phyloP scores from a whole-genome alignment of 768 basidiomycete genomes.

The Trametes coccinea region DNA sequence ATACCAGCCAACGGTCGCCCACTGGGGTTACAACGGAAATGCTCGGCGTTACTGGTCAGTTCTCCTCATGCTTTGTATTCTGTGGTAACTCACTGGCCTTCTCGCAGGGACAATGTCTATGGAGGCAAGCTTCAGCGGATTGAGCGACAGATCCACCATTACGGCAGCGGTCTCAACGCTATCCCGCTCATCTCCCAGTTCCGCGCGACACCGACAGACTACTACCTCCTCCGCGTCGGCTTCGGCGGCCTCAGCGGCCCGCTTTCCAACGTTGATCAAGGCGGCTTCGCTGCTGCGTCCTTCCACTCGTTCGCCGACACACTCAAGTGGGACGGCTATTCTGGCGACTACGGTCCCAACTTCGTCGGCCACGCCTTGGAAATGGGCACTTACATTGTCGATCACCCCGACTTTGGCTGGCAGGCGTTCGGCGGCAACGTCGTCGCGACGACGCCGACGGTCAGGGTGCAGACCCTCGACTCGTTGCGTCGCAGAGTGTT shows the following conservation, averaged over 20 bases:
- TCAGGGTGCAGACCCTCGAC: slow-evolving; percentile 48
- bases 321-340: slow-evolving; percentile 57
- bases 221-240: slow-evolving; percentile 52
- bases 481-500: slow-evolving; percentile 52
- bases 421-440: slow-evolving; percentile 58
- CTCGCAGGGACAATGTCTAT: slow-evolving; percentile 54
- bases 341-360: slow-evolving; percentile 61
- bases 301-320: slow-evolving; percentile 63
- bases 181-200: slow-evolving; percentile 54
- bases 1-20: slow-evolving; percentile 57
- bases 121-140: slow-evolving; percentile 55
- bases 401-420: slow-evolving; percentile 62
- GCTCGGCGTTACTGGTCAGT: slow-evolving; percentile 56
- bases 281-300: slow-evolving; percentile 58
- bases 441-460: slow-evolving; percentile 40
- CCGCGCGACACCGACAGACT: slow-evolving; percentile 46
- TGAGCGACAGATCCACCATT: slow-evolving; percentile 60
- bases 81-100: neutral
- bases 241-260: slow-evolving; percentile 55
- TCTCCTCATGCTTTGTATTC: neutral
- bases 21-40: slow-evolving; percentile 64
- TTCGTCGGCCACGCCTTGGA: slow-evolving; percentile 57
- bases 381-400: slow-evolving; percentile 44
- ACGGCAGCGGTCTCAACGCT: slow-evolving; percentile 57
- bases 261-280: slow-evolving; percentile 55